Evolutionary conservation across 352 stramenopile genomes (phyloP).

Genomic region (Globisporangium solare): DNA sequence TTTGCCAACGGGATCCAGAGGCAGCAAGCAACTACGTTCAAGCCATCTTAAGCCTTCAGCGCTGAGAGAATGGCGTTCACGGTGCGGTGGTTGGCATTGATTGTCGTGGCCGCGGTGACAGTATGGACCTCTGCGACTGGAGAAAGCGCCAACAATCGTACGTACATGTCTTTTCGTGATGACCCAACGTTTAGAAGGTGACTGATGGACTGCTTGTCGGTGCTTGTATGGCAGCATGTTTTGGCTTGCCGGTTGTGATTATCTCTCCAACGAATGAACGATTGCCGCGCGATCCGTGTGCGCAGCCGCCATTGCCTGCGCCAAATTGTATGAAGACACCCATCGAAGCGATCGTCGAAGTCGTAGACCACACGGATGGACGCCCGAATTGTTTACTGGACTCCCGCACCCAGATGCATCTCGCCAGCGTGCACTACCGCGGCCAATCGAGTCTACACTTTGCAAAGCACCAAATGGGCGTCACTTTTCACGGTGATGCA

Average conservation of each 20-base stretch:
- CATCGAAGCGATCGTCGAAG: slow-evolving; percentile 6
- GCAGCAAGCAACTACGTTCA: no score
- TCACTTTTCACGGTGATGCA: slow-evolving; percentile 47
- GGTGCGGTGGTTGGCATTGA: no score
- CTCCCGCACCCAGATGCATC: neutral
- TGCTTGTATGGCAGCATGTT: neutral
- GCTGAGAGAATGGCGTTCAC: no score
- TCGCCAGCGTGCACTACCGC: slow-evolving; percentile 44
- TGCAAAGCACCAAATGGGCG: slow-evolving; percentile 69
- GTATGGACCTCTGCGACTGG: neutral
- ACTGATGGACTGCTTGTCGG: neutral
- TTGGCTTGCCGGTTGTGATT: slow-evolving; percentile 5
- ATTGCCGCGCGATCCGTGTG: neutral
- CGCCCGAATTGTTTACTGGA: slow-evolving; percentile 5
- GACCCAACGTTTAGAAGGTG: no score
- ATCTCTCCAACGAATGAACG: slow-evolving; percentile 1
- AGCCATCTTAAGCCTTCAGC: no score
- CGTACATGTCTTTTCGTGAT: neutral
- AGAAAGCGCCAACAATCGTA: neutral
- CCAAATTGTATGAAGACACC: slow-evolving; percentile 9
- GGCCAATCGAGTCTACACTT: slow-evolving; percentile 76
- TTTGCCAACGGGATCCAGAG: neutral
- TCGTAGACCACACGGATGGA: slow-evolving; percentile 7
- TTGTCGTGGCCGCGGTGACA: neutral
- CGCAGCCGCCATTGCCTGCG: slow-evolving; percentile 2